Percentiles rank a stretch among this genome's conserved stretches.
Conservation (phyloP, 31 red algal species). For the Bonnemaisonia californica region DNA sequence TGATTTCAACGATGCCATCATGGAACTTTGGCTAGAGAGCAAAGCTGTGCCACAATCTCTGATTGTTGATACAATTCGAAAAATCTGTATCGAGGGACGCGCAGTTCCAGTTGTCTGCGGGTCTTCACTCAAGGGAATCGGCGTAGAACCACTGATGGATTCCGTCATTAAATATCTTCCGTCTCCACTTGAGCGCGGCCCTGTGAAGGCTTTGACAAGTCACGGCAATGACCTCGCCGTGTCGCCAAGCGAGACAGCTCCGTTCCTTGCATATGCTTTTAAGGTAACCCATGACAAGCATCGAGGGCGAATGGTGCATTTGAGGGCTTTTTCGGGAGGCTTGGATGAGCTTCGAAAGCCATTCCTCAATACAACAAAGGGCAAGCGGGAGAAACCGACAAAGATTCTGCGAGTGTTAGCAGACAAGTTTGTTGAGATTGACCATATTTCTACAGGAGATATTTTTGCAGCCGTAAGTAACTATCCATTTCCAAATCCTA, state of each 20-base stretch:
- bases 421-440: conserved; percentile 67
- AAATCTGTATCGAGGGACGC: conserved; percentile 48
- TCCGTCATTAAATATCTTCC: conserved; percentile 90
- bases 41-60: conserved; percentile 12
- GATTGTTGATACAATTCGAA: conserved; percentile 50
- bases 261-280: conserved; percentile 85
- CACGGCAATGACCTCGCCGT: conserved; percentile 13
- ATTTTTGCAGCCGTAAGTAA: conserved; percentile 78
- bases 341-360: conserved; percentile 19
- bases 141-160: conserved; percentile 88
- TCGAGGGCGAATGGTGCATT: conserved; percentile 77
- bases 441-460: conserved; percentile 59
- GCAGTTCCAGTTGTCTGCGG: conserved; percentile 91
- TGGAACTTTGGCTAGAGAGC: conserved; percentile 46
- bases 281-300: conserved; percentile 90
- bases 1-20: conserved; percentile 79
- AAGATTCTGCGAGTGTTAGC: conserved; percentile 71
- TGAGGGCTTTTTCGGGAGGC: conserved; percentile 73
- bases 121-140: conserved; percentile 80
- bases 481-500: too few relatives aligned
- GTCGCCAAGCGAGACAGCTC: conserved; percentile 10
- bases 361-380: conserved; percentile 64
- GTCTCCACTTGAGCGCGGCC: conserved; percentile 60
- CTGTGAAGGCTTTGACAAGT: conserved; percentile 27
- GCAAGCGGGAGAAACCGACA: conserved; percentile 54